A percentile compares a stretch with the other conserved stretches of the same genome.
Evolutionary conservation across 495 filamentous ascomycete genomes (phyloP).

Genomic region (Amphirosellinia nigrospora): DNA sequence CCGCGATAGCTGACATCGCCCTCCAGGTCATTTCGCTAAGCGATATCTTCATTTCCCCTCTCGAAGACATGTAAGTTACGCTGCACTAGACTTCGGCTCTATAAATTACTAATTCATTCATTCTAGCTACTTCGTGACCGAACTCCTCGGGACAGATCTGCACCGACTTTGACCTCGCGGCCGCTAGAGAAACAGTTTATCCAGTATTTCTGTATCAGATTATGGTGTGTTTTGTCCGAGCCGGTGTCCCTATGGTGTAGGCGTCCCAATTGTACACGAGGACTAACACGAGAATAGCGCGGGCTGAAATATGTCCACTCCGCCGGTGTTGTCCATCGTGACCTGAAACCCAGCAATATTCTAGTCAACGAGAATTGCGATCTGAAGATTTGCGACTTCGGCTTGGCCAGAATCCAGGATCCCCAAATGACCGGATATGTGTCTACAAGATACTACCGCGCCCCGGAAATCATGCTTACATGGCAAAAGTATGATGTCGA

Average conservation of each 20-base stretch:
- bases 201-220: slow-evolving; percentile 99
- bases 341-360: slow-evolving; percentile 98
- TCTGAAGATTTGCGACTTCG: slow-evolving; percentile 99
- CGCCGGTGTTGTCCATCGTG: slow-evolving; percentile 95
- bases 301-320: slow-evolving; percentile 99
- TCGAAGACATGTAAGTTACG: slow-evolving; percentile 89
- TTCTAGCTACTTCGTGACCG: slow-evolving; percentile 92
- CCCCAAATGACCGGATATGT: slow-evolving; percentile 99
- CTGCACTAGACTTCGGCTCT: not conserved
- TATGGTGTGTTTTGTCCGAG: slow-evolving; percentile 63
- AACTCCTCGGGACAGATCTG: slow-evolving; percentile 94
- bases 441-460: slow-evolving; percentile 97
- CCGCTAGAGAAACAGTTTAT: slow-evolving; percentile 99
- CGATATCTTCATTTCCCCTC: slow-evolving; percentile 98
- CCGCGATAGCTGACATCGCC: slow-evolving; percentile 18
- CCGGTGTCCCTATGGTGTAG: not conserved
- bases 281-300: slow-evolving; percentile 65
- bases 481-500: slow-evolving; percentile 99
- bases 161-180: slow-evolving; percentile 94
- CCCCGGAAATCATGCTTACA: slow-evolving; percentile 99
- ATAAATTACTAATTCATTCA: slow-evolving; percentile 36
- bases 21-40: slow-evolving; percentile 92
- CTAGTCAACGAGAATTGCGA: slow-evolving; percentile 99
- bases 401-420: slow-evolving; percentile 95
- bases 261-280: slow-evolving; percentile 18